Percentiles rank a stretch among this genome's conserved stretches.
Conservation (phyloP, 2,329 filamentous ascomycete genomes). For the Fusarium paranaense region DNA sequence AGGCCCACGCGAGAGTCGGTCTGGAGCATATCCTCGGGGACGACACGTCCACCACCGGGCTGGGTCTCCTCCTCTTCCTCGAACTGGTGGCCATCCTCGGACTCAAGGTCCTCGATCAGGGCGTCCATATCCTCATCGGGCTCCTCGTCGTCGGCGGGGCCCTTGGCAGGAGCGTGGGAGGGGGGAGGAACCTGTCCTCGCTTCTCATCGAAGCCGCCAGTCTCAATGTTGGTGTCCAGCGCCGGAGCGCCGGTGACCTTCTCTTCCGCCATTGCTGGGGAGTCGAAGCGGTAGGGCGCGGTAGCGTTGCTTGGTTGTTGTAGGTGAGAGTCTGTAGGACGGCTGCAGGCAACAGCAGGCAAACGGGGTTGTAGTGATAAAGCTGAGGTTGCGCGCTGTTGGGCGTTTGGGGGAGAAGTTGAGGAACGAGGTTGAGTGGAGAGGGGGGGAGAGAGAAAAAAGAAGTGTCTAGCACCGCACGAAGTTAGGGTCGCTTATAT, state of each 20-base stretch:
- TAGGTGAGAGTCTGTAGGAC: conserved; percentile 30
- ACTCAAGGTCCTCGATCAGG: conserved; percentile 89
- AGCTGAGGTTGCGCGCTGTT: conserved; percentile 36
- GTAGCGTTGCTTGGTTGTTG: conserved; percentile 11
- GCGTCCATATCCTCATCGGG: conserved; percentile 86
- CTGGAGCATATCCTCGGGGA: conserved; percentile 81
- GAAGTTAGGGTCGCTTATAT: conserved; percentile 59
- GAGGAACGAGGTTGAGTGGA: conserved; percentile 43
- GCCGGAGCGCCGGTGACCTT: conserved; percentile 65
- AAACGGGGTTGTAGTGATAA: conserved; percentile 10
- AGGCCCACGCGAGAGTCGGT: conserved; percentile 81
- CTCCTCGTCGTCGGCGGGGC: conserved; percentile 72
- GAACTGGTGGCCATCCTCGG: conserved; percentile 77
- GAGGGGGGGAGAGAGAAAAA: conserved; percentile 35
- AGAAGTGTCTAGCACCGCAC: conserved; percentile 60
- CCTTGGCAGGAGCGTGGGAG: conserved; percentile 49
- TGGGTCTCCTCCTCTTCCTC: conserved; percentile 66
- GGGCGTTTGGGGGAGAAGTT: conserved; percentile 31
- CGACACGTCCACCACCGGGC: conserved; percentile 67
- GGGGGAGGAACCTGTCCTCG: conserved; percentile 51
- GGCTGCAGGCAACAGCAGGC: conserved; percentile 40
- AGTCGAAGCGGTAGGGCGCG: conserved; percentile 27
- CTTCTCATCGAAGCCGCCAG: conserved; percentile 75
- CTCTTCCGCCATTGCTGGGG: conserved; percentile 64
- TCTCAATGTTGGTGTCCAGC: conserved; percentile 73